These are phyloP conservation scores for Colletotrichum liaoningense DNA, from an alignment of 2,329 filamentous ascomycete genomes.

Conservation along the genomic window DNA sequence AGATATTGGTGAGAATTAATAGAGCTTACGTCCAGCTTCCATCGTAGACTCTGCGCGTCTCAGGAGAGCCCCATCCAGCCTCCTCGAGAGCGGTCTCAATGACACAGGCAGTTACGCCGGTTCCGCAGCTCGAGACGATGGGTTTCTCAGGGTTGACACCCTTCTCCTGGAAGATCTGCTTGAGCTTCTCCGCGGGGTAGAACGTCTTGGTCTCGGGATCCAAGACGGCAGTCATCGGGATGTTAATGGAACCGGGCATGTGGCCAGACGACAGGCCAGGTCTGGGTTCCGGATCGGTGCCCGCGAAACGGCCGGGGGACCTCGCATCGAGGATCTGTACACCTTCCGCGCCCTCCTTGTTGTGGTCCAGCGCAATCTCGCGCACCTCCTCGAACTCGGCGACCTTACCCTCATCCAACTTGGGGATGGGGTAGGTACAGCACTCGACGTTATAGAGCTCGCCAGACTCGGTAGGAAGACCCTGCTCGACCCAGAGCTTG, in stretches of 20 bases:
- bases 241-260: slow-evolving; percentile 86
- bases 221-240: slow-evolving; percentile 84
- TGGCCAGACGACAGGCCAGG: slow-evolving; percentile 89
- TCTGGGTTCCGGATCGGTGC: slow-evolving; percentile 86
- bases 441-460: slow-evolving; percentile 75
- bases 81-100: slow-evolving; percentile 88
- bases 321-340: slow-evolving; percentile 92
- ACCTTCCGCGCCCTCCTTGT: slow-evolving; percentile 85
- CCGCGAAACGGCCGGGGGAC: slow-evolving; percentile 82
- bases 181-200: slow-evolving; percentile 77
- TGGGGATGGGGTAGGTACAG: slow-evolving; percentile 72
- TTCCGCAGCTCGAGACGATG: slow-evolving; percentile 90
- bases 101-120: slow-evolving; percentile 91
- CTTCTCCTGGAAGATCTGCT: slow-evolving; percentile 81
- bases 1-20: background rate
- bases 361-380: slow-evolving; percentile 78
- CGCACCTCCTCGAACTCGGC: slow-evolving; percentile 86
- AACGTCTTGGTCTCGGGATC: slow-evolving; percentile 87
- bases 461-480: slow-evolving; percentile 84
- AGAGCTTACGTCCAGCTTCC: slow-evolving; percentile 94
- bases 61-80: slow-evolving; percentile 77
- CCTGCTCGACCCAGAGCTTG: slow-evolving; percentile 89
- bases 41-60: slow-evolving; percentile 85
- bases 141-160: slow-evolving; percentile 83
- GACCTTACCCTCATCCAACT: slow-evolving; percentile 72